Evolutionary conservation across 108 stramenopile genomes (phyloP).

Genomic region (Cyclotella distinguenda): DNA sequence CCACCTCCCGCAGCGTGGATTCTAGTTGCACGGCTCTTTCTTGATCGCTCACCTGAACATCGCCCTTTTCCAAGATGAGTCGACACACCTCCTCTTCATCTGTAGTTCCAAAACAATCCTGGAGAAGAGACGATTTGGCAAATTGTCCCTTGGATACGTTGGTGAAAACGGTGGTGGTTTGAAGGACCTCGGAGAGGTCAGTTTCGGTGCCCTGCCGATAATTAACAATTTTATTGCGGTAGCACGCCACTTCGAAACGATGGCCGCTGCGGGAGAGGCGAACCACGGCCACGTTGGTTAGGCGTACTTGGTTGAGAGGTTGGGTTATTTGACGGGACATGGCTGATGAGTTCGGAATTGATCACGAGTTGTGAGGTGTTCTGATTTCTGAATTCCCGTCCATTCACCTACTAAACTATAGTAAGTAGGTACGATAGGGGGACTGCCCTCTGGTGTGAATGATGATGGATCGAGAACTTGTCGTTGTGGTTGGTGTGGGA

Average conservation of each 20-base stretch:
- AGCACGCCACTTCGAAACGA: conserved; percentile 99
- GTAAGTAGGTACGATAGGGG: too few relatives aligned
- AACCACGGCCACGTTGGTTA: conserved; percentile 98
- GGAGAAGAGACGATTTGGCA: conserved; percentile 82
- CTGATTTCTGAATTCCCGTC: too few relatives aligned
- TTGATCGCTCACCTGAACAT: conserved; percentile 91
- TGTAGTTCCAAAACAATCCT: conserved; percentile 85
- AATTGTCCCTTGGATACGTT: conserved; percentile 97
- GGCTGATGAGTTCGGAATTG: too few relatives aligned
- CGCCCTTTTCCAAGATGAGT: conserved; percentile 83
- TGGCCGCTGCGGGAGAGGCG: conserved; percentile 83
- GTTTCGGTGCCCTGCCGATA: conserved; percentile 96
- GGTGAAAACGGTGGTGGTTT: conserved; percentile 93
- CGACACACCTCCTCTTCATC: conserved; percentile 79
- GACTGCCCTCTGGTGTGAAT: too few relatives aligned
- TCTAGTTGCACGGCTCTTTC: conserved; percentile 84
- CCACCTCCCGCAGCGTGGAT: conserved; percentile 81
- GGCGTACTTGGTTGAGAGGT: conserved; percentile 93
- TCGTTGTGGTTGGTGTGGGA: too few relatives aligned
- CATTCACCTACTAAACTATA: too few relatives aligned
- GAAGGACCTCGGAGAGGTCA: conserved; percentile 97
- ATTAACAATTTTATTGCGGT: conserved; percentile 96
- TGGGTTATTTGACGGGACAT: conserved; percentile 76
- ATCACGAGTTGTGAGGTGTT: too few relatives aligned
- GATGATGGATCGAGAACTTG: too few relatives aligned